Evolutionary conservation across 108 stramenopile species (phyloP).

Genomic region (Craspedostauros australis): DNA sequence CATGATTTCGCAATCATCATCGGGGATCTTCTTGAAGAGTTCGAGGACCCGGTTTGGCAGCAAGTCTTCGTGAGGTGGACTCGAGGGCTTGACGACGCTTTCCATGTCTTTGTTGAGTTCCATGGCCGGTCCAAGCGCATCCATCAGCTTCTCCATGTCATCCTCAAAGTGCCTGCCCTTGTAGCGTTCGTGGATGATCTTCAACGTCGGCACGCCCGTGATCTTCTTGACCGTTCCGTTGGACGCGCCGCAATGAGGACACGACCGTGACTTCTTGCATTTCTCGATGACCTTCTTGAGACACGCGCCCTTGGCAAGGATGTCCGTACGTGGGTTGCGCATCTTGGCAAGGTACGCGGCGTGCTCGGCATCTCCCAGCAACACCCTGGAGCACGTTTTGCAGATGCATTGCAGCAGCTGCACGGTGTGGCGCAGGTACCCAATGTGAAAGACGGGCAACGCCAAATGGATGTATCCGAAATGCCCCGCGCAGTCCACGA

Average conservation of each 20-base stretch:
- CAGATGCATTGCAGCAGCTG: constrained; percentile 92
- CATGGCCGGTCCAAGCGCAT: constrained; percentile 52
- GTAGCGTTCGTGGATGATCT: constrained; percentile 91
- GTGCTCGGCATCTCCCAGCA: constrained; percentile 72
- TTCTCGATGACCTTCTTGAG: constrained; percentile 87
- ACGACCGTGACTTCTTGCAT: constrained; percentile 85
- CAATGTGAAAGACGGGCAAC: constrained; percentile 97
- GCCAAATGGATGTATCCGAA: constrained; percentile 93
- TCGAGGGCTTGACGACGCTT: constrained; percentile 22
- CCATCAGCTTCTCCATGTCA: constrained; percentile 59
- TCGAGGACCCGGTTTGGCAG: constrained; percentile 73
- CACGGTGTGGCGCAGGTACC: constrained; percentile 93
- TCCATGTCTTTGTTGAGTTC: constrained; percentile 67
- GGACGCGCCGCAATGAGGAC: constrained; percentile 82
- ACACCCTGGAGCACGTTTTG: constrained; percentile 92
- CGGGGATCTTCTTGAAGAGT: constrained; percentile 85
- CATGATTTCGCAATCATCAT: constrained; percentile 92
- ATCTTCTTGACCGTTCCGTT: constrained; percentile 97
- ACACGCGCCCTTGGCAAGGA: constrained; percentile 55
- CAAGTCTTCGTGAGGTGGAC: constrained; percentile 64
- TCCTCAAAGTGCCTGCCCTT: constrained; percentile 75
- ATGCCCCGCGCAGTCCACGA: constrained; percentile 95
- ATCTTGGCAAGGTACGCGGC: constrained; percentile 55
- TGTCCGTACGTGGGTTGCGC: constrained; percentile 79
- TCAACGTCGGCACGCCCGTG: constrained; percentile 85